Evolutionary conservation across 352 stramenopile species (phyloP), one percentile per base, ranked within the genome.

Genomic region (Phytophthora pseudosyringae): DNA sequence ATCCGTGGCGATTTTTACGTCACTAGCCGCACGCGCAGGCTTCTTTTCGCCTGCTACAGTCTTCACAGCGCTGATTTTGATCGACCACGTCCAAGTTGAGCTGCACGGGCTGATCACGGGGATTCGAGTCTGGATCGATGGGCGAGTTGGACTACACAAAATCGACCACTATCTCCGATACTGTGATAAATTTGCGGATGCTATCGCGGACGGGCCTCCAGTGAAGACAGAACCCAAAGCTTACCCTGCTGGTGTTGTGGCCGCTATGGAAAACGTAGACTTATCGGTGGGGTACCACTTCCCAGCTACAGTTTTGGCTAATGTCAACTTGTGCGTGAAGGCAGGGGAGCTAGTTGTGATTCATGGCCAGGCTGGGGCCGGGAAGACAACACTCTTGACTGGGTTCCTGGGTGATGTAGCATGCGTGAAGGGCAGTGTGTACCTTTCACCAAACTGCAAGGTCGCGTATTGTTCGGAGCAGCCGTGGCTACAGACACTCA

Each of bases 401-500:
- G 65, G 62, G 5, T 60, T 86, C 9, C 38, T 86, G 18, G 65
- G 72, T 16, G 75, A 86, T 40, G 69, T 76, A 18, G 16, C 58
- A 7, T 68, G 55, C 13, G 56, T 75, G 15, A 53, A 32, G 11
- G 71, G 76, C 10, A 60, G 29, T 21, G 74, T 80, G 25, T 77
- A 54, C 8, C 38, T 85, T 11, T 73, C 68, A 13, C 48, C 51
- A 28, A 32, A 56, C 12, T 70, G 63, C 55, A 73, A 69, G 28
- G 41, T 84, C n/a, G 70, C 71, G 16, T 97, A 96, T 70, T 94
- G 80, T 50, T 73, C 89, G 10, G 89, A 98, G 62, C 80, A 91
- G 38, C 82, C 93, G 26, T 98, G 97, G 78, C 97, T 99, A 33
- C 85, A 98, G 68, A 98, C 98, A 68, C 92, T 90, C 18, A 97